Evolutionary conservation across 257 asterid species (phyloP).

Genomic region (Solanum microdontum): DNA sequence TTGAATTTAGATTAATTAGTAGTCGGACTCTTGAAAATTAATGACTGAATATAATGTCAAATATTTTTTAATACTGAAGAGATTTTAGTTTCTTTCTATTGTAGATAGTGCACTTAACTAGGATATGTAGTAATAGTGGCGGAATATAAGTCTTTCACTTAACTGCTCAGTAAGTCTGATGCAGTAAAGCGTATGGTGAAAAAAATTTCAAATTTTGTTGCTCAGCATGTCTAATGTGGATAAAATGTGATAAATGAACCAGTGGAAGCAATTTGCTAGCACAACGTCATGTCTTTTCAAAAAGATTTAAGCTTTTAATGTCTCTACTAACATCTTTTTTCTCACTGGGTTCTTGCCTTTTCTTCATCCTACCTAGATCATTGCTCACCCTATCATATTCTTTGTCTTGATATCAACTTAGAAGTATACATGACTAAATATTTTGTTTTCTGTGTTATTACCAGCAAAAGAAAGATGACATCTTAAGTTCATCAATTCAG

Average conservation of each 20-base stretch:
- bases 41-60: neutral
- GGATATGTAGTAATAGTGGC: neutral
- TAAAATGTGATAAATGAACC: neutral
- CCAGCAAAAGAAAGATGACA: constrained; percentile 77
- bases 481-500: constrained; percentile 47
- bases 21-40: neutral
- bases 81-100: neutral
- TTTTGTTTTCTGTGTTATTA: neutral
- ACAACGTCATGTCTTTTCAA: neutral
- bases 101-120: neutral
- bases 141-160: neutral
- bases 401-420: neutral
- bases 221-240: neutral
- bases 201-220: neutral
- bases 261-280: neutral
- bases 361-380: neutral
- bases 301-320: neutral
- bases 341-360: neutral
- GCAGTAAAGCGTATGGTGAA: neutral
- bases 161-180: neutral
- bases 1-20: neutral
- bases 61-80: neutral
- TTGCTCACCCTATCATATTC: neutral
- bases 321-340: neutral
- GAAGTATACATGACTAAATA: neutral